A percentile compares a stretch with the other conserved stretches of the same genome.
Conservation (phyloP, 225 moss, liverwort and hornwort genomes). For the Rhytidiadelphus loreus region DNA sequence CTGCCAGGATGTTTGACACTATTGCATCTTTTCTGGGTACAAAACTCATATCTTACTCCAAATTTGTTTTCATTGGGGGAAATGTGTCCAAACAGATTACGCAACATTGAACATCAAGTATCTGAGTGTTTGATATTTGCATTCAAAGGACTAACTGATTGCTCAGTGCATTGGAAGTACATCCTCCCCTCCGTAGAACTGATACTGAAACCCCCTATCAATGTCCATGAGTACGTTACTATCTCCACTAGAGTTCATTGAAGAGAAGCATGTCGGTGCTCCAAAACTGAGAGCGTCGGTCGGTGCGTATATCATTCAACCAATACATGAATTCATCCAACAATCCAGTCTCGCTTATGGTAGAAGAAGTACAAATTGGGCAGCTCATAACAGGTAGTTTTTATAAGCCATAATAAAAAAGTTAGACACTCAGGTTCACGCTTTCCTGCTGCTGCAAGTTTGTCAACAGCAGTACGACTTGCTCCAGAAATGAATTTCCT, state of each 20-base stretch:
- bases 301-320: background rate
- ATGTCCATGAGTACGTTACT: background rate
- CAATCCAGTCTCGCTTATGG: background rate
- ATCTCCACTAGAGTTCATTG: background rate
- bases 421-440: background rate
- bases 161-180: background rate
- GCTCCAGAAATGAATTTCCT: background rate
- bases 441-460: background rate
- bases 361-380: background rate
- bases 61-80: background rate
- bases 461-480: background rate
- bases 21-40: background rate
- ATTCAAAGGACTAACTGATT: background rate
- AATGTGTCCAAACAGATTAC: background rate
- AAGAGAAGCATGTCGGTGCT: background rate
- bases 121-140: background rate
- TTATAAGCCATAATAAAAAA: background rate
- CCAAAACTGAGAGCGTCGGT: accelerated
- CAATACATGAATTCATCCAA: background rate
- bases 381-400: background rate
- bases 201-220: too few species aligned
- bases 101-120: background rate
- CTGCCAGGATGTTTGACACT: background rate
- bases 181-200: too few species aligned
- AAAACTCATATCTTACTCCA: too few species aligned